Conservation (phyloP, 2,329 filamentous ascomycete genomes). For the Fusarium chlamydosporum region DNA sequence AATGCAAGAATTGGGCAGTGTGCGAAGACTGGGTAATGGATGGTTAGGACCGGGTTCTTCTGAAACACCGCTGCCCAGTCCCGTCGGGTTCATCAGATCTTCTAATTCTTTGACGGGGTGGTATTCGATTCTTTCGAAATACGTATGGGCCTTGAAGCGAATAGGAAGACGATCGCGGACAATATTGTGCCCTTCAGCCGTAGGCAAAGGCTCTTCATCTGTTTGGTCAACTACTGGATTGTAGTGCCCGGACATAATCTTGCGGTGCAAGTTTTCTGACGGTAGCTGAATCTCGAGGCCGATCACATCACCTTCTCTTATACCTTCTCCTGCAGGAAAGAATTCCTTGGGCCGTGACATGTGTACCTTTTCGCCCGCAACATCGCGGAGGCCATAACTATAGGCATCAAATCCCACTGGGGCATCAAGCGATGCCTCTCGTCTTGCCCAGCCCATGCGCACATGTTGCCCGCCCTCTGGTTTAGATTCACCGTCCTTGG, state of each 20-base stretch:
- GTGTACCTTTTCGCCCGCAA: conserved; percentile 90
- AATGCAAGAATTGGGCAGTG: conserved; percentile 87
- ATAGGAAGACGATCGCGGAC: conserved; percentile 96
- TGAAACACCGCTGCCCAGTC: conserved; percentile 60
- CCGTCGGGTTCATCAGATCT: conserved; percentile 78
- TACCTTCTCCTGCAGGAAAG: conserved; percentile 81
- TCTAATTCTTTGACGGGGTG: conserved; percentile 90
- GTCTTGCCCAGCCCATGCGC: conserved; percentile 86
- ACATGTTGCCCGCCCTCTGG: conserved; percentile 73
- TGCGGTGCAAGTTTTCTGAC: conserved; percentile 85
- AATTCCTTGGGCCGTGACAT: conserved; percentile 95
- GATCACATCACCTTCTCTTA: conserved; percentile 92
- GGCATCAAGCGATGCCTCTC: conserved; percentile 85
- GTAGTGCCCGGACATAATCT: conserved; percentile 88
- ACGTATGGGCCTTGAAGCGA: conserved; percentile 91
- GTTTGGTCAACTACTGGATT: conserved; percentile 84
- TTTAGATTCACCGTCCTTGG: conserved; percentile 60
- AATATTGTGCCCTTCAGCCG: conserved; percentile 79
- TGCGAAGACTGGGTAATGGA: conserved; percentile 80
- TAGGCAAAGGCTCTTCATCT: conserved; percentile 68
- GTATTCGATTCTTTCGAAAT: conserved; percentile 94
- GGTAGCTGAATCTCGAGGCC: conserved; percentile 94
- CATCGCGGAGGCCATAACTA: conserved; percentile 92
- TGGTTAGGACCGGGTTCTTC: conserved; percentile 80
- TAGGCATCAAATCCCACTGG: conserved; percentile 92